Evolutionary conservation across 169 alveolate genomes (phyloP).

Genomic region (Plasmodium berghei): DNA sequence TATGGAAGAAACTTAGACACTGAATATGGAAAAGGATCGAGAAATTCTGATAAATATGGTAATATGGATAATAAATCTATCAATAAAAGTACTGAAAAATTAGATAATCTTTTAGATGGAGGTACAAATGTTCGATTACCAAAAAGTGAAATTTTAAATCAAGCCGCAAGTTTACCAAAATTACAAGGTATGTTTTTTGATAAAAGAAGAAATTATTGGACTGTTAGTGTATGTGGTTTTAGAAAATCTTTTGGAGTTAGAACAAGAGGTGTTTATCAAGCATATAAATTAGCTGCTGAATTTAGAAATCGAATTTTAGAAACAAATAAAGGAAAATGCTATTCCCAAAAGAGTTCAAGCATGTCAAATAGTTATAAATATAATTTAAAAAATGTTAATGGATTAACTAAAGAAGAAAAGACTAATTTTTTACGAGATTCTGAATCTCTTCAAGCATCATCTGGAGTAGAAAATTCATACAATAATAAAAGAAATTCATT

Average conservation of each 20-base stretch:
- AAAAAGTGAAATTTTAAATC: constrained; percentile 77
- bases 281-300: constrained; percentile 76
- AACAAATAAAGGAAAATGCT: constrained; percentile 63
- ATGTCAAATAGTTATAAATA: constrained; percentile 50
- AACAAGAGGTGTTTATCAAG: constrained; percentile 77
- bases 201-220: constrained; percentile 77
- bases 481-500: constrained; percentile 17
- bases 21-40: constrained; percentile 8
- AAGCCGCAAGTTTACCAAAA: constrained; percentile 74
- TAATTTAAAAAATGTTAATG: constrained; percentile 25
- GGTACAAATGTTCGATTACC: constrained; percentile 57
- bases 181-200: constrained; percentile 78
- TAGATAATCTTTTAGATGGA: constrained; percentile 36
- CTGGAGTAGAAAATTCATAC: constrained; percentile 1
- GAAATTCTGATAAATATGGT: constrained; percentile 35
- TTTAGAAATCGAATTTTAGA: constrained; percentile 73
- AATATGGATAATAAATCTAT: constrained; percentile 31
- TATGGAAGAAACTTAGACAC: background rate
- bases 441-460: background rate
- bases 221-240: constrained; percentile 77
- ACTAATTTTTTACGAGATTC: background rate
- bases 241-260: constrained; percentile 77
- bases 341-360: constrained; percentile 57
- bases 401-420: constrained; percentile 52
- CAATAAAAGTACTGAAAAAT: constrained; percentile 48